Base-by-base conservation (phyloP, 2,329 filamentous ascomycete genomes). In the Epichloe coenophiala region DNA sequence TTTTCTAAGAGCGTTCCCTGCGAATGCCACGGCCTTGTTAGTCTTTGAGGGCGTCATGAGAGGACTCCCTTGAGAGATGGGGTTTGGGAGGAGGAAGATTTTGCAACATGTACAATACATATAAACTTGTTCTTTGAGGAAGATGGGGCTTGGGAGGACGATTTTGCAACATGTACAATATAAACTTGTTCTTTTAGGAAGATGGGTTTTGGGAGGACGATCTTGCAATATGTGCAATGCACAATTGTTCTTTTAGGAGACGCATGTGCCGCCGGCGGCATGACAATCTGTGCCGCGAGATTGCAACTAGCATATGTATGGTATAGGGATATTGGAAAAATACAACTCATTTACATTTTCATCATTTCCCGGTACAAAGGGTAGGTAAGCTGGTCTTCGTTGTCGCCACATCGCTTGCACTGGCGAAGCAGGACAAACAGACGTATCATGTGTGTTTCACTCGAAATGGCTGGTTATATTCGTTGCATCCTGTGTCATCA, bases 21-120 rank as follows among this genome's bases (percentile, higher is more conserved):
- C 93, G 23, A 97, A 97, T 72, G 93, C 90, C 0, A 85, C 93
- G 79, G 91, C 93, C 2, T 68, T 97, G 63, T 81, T 96, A 49
- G 90, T 86, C 31, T 97, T 97, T 73, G 93, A 98, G 67, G 87
- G 84, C 3, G 86, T 93, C 49, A 91, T 95, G 86, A 79, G 88
- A 57, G 62, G 71, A 12, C 65, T 84, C 59, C 59, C 77, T 33
- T 49, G 37, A 42, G 40, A 15, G 23, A 17, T n/a, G 12, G 40
- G 27, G 27, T 1, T 33, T 35, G n/a, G 11, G 7, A 27, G 1
- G 43, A 35, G 43, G n/a, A 4, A 9, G 13, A n/a, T 23, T 3
- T 15, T 23, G 12, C 9, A 4, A 12, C 21, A 17, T 41, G 17
- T 11, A 19, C 3, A 17, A 17, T 19, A 5, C 17, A 17, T 17